Evolutionary conservation across 2,329 filamentous ascomycete genomes (phyloP), one percentile per base, ranked within the genome.

Genomic region (Madurella mycetomatis): DNA sequence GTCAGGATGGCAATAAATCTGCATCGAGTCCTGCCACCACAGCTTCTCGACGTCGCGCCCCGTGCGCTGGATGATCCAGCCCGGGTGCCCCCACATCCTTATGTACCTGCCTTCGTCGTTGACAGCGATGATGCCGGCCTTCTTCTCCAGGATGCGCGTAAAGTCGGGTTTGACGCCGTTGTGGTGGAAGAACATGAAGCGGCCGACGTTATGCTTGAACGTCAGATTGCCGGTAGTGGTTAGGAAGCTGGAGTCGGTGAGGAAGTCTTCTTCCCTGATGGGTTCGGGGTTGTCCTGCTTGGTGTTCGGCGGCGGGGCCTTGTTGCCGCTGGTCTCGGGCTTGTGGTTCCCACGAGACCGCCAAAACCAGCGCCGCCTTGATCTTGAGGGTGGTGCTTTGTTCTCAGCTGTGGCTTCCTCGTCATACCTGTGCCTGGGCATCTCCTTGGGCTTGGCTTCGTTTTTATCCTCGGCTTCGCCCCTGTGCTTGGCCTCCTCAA

Each of bases 151-250:
- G 7, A 71, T 52, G 13, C 58, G 60, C 13, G 57, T 57, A 31
- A 71, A 60, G 58, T 73, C 68, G 51, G 71, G 64, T 59, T 72
- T 71, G 59, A 67, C 62, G n/a, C 66, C 65, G 60, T 70, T 71
- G 62, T 67, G 66, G 60, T 72, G 70, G 41, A 71, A 60, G 60
- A 73, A 72, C 50, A 72, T 57, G 30, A 59, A 58, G n/a, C 61
- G 60, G 11, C 64, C 61, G 34, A 39, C 41, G 12, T 57, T 34
- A 9, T 54, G 46, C 18, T 55, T 32, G 2, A 54, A 11, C 2
- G 54, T 52, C 5, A 53, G 52, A 37, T 55, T 49, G 8, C 42
- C 50, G 1, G 45, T 5, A 2, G 45, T 50, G 2, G 51, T 53
- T 17, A 61, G 54, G 41, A 51, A 53, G 1, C 43, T 30, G 5